phyloP scores from a whole-genome alignment of 345 rosid species.

The Lepidium sativum region DNA sequence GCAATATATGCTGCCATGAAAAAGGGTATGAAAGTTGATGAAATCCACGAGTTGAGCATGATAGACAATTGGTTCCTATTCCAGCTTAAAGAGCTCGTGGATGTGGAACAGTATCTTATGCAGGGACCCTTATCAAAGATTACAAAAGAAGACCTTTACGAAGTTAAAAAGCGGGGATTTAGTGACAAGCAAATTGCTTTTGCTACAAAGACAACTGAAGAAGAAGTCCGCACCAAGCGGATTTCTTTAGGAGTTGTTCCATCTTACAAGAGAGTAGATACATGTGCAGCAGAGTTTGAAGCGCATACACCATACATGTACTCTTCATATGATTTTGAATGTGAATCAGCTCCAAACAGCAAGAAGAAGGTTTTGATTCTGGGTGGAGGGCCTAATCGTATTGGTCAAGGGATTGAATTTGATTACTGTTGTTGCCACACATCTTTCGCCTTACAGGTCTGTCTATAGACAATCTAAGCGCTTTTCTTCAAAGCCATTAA shows the following conservation, averaged over 20 bases:
- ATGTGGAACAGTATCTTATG: constrained; percentile 82
- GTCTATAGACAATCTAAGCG: constrained; percentile 9
- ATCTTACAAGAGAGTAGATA: constrained; percentile 86
- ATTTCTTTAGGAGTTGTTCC: constrained; percentile 70
- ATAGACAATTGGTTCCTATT: constrained; percentile 96
- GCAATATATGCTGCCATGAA: constrained; percentile 93
- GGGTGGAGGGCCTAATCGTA: constrained; percentile 98
- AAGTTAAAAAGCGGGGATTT: constrained; percentile 77
- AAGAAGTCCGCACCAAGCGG: constrained; percentile 63
- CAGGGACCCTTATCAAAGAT: constrained; percentile 44
- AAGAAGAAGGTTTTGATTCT: constrained; percentile 85
- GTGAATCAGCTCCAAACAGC: constrained; percentile 80
- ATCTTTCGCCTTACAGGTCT: constrained; percentile 91
- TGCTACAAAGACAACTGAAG: constrained; percentile 80
- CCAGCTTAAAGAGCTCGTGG: constrained; percentile 80
- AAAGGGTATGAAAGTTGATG: constrained; percentile 89
- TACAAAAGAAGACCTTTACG: constrained; percentile 72
- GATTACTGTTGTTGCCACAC: constrained; percentile 99
- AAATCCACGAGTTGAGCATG: constrained; percentile 64
- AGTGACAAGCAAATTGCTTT: constrained; percentile 95
- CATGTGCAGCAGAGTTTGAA: constrained; percentile 99
- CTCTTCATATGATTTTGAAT: constrained; percentile 87
- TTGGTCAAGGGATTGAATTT: constrained; percentile 96
- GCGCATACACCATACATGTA: constrained; percentile 96
- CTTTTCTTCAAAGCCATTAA: not conserved